Percentiles rank a stretch among this genome's conserved stretches.
phyloP scores from a whole-genome alignment of 805 yeast species.

The Blastobotrys robertii region DNA sequence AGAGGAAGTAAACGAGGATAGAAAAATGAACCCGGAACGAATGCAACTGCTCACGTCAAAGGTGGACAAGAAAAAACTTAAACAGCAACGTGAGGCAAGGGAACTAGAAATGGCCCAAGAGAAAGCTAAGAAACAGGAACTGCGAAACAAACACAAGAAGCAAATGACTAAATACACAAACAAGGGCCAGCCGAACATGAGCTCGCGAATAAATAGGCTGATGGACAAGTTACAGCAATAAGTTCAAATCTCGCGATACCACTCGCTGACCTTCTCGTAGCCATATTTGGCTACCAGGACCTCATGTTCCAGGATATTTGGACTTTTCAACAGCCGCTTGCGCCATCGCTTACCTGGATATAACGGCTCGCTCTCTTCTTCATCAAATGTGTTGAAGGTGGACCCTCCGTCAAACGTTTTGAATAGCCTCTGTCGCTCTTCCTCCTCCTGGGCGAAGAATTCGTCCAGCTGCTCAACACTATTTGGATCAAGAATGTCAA shows the following conservation, averaged over 20 bases:
- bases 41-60: slow-evolving; percentile 25
- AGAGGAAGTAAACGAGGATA: slow-evolving; percentile 14
- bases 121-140: slow-evolving; percentile 26
- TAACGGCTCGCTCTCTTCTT: slow-evolving; percentile 1
- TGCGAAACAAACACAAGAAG: slow-evolving; percentile 38
- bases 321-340: background rate
- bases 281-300: background rate
- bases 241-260: background rate
- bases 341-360: slow-evolving; percentile 7
- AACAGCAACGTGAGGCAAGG: slow-evolving; percentile 27
- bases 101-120: slow-evolving; percentile 31
- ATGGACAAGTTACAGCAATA: slow-evolving; percentile 58
- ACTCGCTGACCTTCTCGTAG: background rate
- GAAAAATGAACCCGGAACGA: slow-evolving; percentile 25
- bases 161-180: slow-evolving; percentile 46
- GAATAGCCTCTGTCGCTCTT: background rate
- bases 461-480: background rate
- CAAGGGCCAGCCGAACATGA: slow-evolving; percentile 85
- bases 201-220: slow-evolving; percentile 70
- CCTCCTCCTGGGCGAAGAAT: background rate
- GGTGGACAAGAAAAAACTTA: slow-evolving; percentile 22
- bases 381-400: background rate
- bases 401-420: background rate
- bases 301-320: slow-evolving; percentile 5
- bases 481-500: background rate